A percentile compares a stretch with the other conserved stretches of the same genome.
Evolutionary conservation across 345 rosid species (phyloP).

Genomic region (Crucihimalaya himalaica): DNA sequence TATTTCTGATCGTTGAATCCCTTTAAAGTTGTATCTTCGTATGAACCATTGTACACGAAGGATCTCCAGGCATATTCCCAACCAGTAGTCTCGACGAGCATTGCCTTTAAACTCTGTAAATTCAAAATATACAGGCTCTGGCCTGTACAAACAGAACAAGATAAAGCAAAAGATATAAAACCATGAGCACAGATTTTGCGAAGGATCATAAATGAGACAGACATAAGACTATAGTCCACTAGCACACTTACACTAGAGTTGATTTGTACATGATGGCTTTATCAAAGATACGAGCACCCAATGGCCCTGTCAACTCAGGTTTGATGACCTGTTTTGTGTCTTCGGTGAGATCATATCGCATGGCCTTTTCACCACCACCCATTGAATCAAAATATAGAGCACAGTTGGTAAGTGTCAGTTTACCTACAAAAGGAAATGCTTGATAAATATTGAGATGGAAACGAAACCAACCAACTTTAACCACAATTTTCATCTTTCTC

Average conservation of each 20-base stretch:
- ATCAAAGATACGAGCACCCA: slow-evolving; percentile 96
- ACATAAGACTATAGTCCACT: slow-evolving; percentile 5
- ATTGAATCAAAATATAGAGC: slow-evolving; percentile 86
- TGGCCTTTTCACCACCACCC: slow-evolving; percentile 91
- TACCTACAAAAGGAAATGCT: slow-evolving; percentile 57
- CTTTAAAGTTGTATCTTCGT: slow-evolving; percentile 62
- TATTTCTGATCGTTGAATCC: slow-evolving; percentile 65
- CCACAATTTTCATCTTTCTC: slow-evolving; percentile 11
- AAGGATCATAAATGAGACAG: slow-evolving; percentile 16
- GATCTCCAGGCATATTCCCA: slow-evolving; percentile 81
- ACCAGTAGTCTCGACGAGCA: slow-evolving; percentile 92
- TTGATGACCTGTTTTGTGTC: slow-evolving; percentile 84
- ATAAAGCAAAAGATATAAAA: slow-evolving; percentile 17
- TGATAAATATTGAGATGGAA: slow-evolving; percentile 31
- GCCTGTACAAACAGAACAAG: slow-evolving; percentile 43
- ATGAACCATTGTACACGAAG: slow-evolving; percentile 70
- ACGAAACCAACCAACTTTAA: slow-evolving; percentile 16
- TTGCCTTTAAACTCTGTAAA: slow-evolving; percentile 94
- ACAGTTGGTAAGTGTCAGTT: slow-evolving; percentile 77
- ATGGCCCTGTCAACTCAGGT: slow-evolving; percentile 91
- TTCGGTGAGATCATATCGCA: slow-evolving; percentile 71
- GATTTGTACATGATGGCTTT: slow-evolving; percentile 97
- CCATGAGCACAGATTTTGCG: slow-evolving; percentile 7
- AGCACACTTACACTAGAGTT: slow-evolving; percentile 58
- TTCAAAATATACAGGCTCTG: slow-evolving; percentile 83